Evolutionary conservation across 73 alveolate genomes (phyloP), one percentile per base, ranked within the genome.

Genomic region (Effrenium voratum): DNA sequence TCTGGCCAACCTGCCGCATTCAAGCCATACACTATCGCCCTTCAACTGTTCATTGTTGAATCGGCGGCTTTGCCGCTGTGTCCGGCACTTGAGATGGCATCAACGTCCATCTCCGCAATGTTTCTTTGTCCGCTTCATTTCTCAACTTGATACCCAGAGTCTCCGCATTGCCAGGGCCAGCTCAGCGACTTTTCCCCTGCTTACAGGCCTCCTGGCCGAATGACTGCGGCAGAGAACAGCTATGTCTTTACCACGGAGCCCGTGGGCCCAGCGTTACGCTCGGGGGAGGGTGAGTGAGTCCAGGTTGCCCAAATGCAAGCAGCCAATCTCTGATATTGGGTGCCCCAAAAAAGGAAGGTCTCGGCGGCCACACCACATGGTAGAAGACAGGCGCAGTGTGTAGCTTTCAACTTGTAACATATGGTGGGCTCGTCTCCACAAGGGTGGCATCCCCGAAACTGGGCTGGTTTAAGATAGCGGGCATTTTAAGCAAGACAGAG

Each of bases 161-260:
- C n/a, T n/a, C n/a, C n/a, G n/a, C n/a, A n/a, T n/a, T n/a, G n/a
- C n/a, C n/a, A n/a, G n/a, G n/a, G n/a, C n/a, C n/a, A n/a, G n/a
- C n/a, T n/a, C n/a, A n/a, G n/a, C n/a, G n/a, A n/a, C 19, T 52
- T 52, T n/a, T 19, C 80, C 19, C 41, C 22, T n/a, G 80, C 22
- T 28, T 41, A 0, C 2, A 90, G 97, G 97, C 97, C 97, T 26
- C 32, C 97, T n/a, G 97, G 97, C 97, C 44, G 97, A 47, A 66
- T 90, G 97, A 90, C 97, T 0, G 87, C 97, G 6, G 97, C 97
- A 28, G 59, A 90, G 57, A 90, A 90, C 66, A 90, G 83, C 47
- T 90, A 90, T 30, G 97, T 90, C 43, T 90, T 90, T 76, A 90
- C 97, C 47, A 90, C 97, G 52, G 97, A 90, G 97, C 36, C 73